Evolutionary conservation across 2,329 filamentous ascomycete species (phyloP).

Genomic region (Huntiella savannae): DNA sequence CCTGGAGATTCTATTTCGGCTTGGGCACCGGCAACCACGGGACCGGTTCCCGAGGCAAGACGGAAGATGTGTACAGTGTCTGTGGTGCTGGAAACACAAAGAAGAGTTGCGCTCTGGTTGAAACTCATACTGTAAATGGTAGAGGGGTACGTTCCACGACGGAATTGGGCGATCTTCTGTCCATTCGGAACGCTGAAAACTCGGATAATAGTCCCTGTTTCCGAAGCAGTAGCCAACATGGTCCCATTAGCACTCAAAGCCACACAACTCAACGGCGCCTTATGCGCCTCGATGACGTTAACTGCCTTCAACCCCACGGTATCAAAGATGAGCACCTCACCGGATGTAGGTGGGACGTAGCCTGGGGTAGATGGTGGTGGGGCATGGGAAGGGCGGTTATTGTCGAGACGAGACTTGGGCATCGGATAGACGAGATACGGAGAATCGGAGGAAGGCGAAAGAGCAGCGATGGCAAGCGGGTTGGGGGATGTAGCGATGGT

Average conservation of each 20-base stretch:
- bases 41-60: constrained; percentile 33
- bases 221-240: constrained; percentile 79
- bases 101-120: constrained; percentile 77
- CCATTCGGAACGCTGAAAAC: constrained; percentile 85
- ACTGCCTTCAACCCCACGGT: constrained; percentile 75
- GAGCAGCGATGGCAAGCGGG: constrained; percentile 71
- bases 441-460: constrained; percentile 86
- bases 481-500: constrained; percentile 92
- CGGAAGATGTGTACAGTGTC: constrained; percentile 97
- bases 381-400: constrained; percentile 55
- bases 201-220: constrained; percentile 92
- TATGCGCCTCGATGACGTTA: constrained; percentile 88
- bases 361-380: constrained; percentile 44
- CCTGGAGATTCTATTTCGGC: constrained; percentile 21
- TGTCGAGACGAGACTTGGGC: constrained; percentile 50
- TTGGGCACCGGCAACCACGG: constrained; percentile 17
- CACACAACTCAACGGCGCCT: constrained; percentile 76
- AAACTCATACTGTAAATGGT: constrained; percentile 98
- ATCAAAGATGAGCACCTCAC: constrained; percentile 86
- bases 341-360: constrained; percentile 67
- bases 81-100: constrained; percentile 89
- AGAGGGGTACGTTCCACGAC: constrained; percentile 84
- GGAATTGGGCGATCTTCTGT: constrained; percentile 89
- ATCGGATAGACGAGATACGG: constrained; percentile 91
- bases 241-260: constrained; percentile 86